Evolutionary conservation across 2,329 filamentous ascomycete species (phyloP), one percentile per base, ranked within the genome.

Genomic region (Trichoderma atroviride): DNA sequence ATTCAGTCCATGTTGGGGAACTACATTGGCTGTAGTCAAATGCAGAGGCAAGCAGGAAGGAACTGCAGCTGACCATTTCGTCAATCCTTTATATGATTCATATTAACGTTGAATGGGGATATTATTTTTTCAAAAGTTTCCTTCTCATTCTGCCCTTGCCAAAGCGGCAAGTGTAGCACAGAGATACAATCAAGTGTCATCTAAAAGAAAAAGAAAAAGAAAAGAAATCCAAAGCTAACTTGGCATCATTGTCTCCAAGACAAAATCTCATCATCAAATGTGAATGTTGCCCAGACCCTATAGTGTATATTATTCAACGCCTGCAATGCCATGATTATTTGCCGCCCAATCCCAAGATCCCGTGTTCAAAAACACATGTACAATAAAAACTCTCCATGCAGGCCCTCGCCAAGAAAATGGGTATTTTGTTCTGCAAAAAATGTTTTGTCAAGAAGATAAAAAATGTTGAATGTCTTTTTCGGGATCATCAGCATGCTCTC

Each of bases 301-400:
- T 56, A 69, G 55, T 70, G 55, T 70, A 70, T 70, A 70, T 67
- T 50, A 70, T 67, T 40, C 37, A 70, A 70, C 69, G 69, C 69
- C 69, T 57, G 57, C 57, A 62, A 70, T 70, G 64, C 69, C 69
- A 59, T 63, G 43, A 37, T 68, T 50, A 65, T 68, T 40, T 60
- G 64, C 69, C 64, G 35, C 50, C 69, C 69, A 57, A 63, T n/a
- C 22, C 57, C 47, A 68, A 53, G 24, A 65, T 43, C 56, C 50
- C 63, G 56, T 53, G 56, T 56, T 61, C 52, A 57, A 70, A 70
- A 47, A 68, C 55, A 57, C 56, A 70, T 67, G 56, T 68, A 70
- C 68, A 68, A 50, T 40, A 62, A 55, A 60, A 70, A 59, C 63
- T 47, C 35, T 68, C 59, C 53, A 57, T 59, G 65, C 65, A 68